Conservation (phyloP, 2,329 filamentous ascomycete genomes). For the Colletotrichum tamarilloi region DNA sequence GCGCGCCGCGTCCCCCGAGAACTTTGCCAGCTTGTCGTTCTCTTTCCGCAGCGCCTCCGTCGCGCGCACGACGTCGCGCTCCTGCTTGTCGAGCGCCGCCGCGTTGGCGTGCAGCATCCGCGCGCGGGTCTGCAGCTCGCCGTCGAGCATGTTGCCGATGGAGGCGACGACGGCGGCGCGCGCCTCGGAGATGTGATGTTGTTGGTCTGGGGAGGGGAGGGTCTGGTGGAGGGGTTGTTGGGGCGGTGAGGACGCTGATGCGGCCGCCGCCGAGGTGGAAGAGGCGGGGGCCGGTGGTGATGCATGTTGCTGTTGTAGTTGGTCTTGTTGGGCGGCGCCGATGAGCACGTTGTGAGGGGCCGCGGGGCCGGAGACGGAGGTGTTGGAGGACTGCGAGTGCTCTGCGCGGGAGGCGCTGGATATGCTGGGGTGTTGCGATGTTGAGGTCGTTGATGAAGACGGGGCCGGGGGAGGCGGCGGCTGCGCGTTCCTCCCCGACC, state of each 20-base stretch:
- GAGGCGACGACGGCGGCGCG: slow-evolving; percentile 69
- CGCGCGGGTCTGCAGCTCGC: slow-evolving; percentile 75
- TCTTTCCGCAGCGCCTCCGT: slow-evolving; percentile 71
- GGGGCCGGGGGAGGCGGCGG: slow-evolving; percentile 10
- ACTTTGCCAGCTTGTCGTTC: slow-evolving; percentile 71
- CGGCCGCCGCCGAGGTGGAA: neutral
- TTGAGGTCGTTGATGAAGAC: slow-evolving; percentile 14
- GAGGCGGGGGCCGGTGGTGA: neutral
- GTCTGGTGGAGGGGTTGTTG: slow-evolving; percentile 43
- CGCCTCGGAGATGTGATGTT: slow-evolving; percentile 65
- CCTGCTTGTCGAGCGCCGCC: slow-evolving; percentile 73
- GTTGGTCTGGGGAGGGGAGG: slow-evolving; percentile 54
- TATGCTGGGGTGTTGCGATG: slow-evolving; percentile 26
- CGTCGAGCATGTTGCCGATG: slow-evolving; percentile 77
- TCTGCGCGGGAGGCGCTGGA: slow-evolving; percentile 32
- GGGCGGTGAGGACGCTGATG: neutral
- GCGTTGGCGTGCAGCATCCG: slow-evolving; percentile 76
- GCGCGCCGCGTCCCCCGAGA: slow-evolving; percentile 71
- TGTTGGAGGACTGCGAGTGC: slow-evolving; percentile 25
- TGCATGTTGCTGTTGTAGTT: neutral
- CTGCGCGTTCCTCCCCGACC: slow-evolving; percentile 9
- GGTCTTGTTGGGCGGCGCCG: slow-evolving; percentile 9
- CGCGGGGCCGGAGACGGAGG: slow-evolving; percentile 26
- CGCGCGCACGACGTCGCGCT: slow-evolving; percentile 71
- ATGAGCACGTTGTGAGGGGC: slow-evolving; percentile 15